phyloP scores from a whole-genome alignment of 352 stramenopile species.

The Phytophthora hybrid region DNA sequence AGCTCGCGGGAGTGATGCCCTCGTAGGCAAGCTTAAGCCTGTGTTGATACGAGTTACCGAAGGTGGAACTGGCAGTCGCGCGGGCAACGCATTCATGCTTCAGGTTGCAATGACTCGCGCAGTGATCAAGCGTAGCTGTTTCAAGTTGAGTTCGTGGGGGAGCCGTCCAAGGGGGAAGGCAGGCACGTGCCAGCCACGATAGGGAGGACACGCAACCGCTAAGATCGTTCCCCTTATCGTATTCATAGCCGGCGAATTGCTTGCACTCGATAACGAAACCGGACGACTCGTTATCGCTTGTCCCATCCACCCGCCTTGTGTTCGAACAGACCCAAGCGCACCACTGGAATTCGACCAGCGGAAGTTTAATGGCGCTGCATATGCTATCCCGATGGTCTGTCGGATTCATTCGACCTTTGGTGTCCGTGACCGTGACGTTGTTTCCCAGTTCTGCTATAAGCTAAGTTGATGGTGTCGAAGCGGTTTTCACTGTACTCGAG shows the following conservation, averaged over 20 bases:
- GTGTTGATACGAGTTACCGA: background rate
- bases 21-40: background rate
- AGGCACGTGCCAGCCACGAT: constrained; percentile 5
- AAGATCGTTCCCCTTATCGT: constrained; percentile 3
- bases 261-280: constrained; percentile 1
- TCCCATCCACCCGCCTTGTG: background rate
- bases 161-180: constrained; percentile 1
- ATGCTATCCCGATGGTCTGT: constrained; percentile 63
- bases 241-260: constrained; percentile 3
- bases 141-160: background rate
- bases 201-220: constrained; percentile 7
- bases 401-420: constrained; percentile 82
- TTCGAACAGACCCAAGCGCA: background rate
- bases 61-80: background rate
- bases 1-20: background rate
- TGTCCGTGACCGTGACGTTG: constrained; percentile 76
- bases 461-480: constrained; percentile 67
- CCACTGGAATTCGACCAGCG: constrained; percentile 8
- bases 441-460: constrained; percentile 62
- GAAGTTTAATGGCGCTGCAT: constrained; percentile 36
- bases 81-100: constrained; percentile 1
- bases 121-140: constrained; percentile 1
- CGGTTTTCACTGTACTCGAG: constrained; percentile 57
- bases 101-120: background rate
- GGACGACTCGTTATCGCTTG: background rate